Conservation (phyloP, 2,329 filamentous ascomycete species). For the Fusarium proliferatum region DNA sequence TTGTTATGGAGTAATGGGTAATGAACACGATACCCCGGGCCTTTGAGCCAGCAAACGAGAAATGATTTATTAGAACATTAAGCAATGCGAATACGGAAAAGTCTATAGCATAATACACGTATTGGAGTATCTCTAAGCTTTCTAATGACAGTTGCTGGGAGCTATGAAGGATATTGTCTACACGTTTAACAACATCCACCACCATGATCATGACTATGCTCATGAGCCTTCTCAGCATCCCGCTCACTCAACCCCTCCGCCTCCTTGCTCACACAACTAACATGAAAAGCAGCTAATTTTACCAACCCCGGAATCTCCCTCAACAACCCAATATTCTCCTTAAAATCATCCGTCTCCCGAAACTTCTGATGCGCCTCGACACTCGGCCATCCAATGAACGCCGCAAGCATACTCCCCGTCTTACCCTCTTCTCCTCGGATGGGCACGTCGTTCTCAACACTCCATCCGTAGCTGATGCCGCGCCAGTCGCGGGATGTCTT, state of each 20-base stretch:
- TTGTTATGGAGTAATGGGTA: slow-evolving; percentile 8
- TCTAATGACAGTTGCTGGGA: fast-evolving
- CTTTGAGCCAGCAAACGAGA: not conserved
- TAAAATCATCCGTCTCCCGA: slow-evolving; percentile 50
- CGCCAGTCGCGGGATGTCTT: slow-evolving; percentile 38
- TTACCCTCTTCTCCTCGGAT: slow-evolving; percentile 44
- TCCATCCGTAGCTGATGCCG: slow-evolving; percentile 47
- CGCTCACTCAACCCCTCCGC: slow-evolving; percentile 12
- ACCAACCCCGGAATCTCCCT: slow-evolving; percentile 37
- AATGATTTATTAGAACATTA: not conserved
- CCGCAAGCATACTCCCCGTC: slow-evolving; percentile 40
- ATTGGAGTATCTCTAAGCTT: not conserved
- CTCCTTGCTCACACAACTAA: slow-evolving; percentile 34
- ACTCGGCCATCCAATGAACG: slow-evolving; percentile 53
- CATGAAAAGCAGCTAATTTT: slow-evolving; percentile 39
- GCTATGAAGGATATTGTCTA: not conserved
- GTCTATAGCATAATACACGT: not conserved
- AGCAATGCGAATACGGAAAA: not conserved
- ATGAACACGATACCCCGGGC: not conserved
- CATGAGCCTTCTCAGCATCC: slow-evolving; percentile 23
- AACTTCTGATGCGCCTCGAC: slow-evolving; percentile 52
- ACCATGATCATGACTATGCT: slow-evolving; percentile 27
- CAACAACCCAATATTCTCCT: slow-evolving; percentile 46
- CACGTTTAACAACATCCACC: slow-evolving; percentile 20
- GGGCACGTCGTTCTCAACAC: slow-evolving; percentile 48